A percentile compares a stretch with the other conserved stretches of the same genome.
phyloP scores from a whole-genome alignment of 2,329 filamentous ascomycete genomes.

The Thielaviopsis ethacetica region DNA sequence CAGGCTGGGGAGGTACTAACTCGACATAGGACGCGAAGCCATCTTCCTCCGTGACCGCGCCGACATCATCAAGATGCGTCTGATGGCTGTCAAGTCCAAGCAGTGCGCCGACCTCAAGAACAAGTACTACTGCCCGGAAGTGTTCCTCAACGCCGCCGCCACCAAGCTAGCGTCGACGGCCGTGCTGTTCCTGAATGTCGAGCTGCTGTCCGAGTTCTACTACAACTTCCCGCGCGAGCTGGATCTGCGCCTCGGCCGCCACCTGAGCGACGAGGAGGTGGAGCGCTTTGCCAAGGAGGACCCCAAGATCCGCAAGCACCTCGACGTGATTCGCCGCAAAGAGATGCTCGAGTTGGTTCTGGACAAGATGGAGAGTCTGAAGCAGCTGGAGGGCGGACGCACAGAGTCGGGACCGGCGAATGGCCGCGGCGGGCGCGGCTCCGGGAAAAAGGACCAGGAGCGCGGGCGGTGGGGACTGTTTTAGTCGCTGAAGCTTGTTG shows the following conservation, averaged over 20 bases:
- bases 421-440: slow-evolving; percentile 9
- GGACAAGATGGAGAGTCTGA: slow-evolving; percentile 85
- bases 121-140: slow-evolving; percentile 92
- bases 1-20: slow-evolving; percentile 16
- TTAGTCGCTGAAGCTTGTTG: slow-evolving; percentile 16
- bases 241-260: slow-evolving; percentile 68
- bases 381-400: slow-evolving; percentile 54
- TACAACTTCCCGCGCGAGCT: slow-evolving; percentile 93
- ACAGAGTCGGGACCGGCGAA: not conserved
- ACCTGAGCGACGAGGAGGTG: slow-evolving; percentile 62
- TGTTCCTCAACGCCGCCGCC: slow-evolving; percentile 94
- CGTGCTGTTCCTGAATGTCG: slow-evolving; percentile 92
- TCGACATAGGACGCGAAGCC: slow-evolving; percentile 60
- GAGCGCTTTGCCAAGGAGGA: slow-evolving; percentile 89
- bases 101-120: slow-evolving; percentile 72
- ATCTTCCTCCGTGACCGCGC: slow-evolving; percentile 86
- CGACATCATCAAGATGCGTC: slow-evolving; percentile 77
- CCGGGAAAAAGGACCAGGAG: slow-evolving; percentile 20
- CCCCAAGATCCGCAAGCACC: slow-evolving; percentile 69
- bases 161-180: slow-evolving; percentile 89
- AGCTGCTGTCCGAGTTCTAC: slow-evolving; percentile 92
- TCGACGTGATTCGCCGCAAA: slow-evolving; percentile 85
- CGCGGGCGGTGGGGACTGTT: slow-evolving; percentile 35
- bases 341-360: slow-evolving; percentile 84
- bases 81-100: slow-evolving; percentile 75